phyloP scores from a whole-genome alignment of 495 filamentous ascomycete genomes.

The Staphylotrichum longicolle region DNA sequence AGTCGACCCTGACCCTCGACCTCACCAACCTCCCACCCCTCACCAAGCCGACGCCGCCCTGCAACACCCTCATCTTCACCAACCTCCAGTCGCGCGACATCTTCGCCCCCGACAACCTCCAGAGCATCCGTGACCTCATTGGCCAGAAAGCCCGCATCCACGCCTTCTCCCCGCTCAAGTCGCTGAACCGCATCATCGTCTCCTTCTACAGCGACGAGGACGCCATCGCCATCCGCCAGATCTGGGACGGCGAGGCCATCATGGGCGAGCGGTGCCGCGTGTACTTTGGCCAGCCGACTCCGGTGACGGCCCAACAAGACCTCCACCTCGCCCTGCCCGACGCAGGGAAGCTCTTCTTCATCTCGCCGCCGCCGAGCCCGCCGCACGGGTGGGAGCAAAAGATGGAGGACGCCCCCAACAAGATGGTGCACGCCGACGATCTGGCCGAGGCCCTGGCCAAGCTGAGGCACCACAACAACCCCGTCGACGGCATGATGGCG shows the following conservation, averaged over 20 bases:
- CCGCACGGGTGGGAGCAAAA: slow-evolving; percentile 91
- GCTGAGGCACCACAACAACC: slow-evolving; percentile 49
- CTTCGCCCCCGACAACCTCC: slow-evolving; percentile 75
- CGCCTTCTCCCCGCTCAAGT: slow-evolving; percentile 88
- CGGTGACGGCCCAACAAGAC: slow-evolving; percentile 47
- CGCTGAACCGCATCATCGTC: slow-evolving; percentile 85
- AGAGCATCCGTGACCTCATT: slow-evolving; percentile 72
- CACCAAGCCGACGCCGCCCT: slow-evolving; percentile 73
- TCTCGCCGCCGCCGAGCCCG: slow-evolving; percentile 86
- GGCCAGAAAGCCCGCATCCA: slow-evolving; percentile 66
- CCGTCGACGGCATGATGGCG: slow-evolving; percentile 15
- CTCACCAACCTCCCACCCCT: slow-evolving; percentile 77
- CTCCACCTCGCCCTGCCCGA: slow-evolving; percentile 80
- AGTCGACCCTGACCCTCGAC: slow-evolving; percentile 71
- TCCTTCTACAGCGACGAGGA: slow-evolving; percentile 74
- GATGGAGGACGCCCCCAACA: slow-evolving; percentile 89
- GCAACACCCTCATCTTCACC: slow-evolving; percentile 93
- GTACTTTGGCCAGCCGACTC: slow-evolving; percentile 85
- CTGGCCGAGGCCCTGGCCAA: slow-evolving; percentile 75
- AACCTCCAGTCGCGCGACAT: slow-evolving; percentile 75
- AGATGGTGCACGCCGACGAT: slow-evolving; percentile 87
- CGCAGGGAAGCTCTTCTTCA: slow-evolving; percentile 91
- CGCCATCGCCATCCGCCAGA: slow-evolving; percentile 67
- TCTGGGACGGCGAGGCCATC: slow-evolving; percentile 68
- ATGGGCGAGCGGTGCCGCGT: slow-evolving; percentile 70